Base-by-base conservation (phyloP, 805 yeast genomes). In the Deakozyma indianensis region DNA sequence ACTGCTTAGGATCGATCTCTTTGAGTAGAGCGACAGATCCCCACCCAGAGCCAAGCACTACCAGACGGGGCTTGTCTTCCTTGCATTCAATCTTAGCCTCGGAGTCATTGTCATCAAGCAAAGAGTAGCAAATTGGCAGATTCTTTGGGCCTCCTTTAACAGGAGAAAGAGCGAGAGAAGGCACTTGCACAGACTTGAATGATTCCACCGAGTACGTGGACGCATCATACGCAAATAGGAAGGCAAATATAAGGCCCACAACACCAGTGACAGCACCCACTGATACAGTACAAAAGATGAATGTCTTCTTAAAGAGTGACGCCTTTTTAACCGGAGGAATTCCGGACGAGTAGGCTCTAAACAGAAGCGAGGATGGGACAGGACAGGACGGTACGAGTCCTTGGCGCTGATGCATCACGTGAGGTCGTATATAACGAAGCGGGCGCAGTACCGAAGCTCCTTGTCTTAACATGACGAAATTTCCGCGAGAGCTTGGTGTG, bases 11-110 rank as follows among this genome's bases (percentile, higher is more conserved):
- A 47, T 68, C 67, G 45, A 79, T 56, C 41, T 65, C 63, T 54
- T 73, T 75, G 51, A 79, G 64, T 7, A 78, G 54, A 14, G 78
- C 76, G 23, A 75, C 82, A 5, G 82, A 71, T 2, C 82, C 85
- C 85, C 85, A 79, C 41, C 85, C 85, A 32, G 79, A 71, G 16
- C 85, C 85, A 28, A 79, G 63, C 27, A 79, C 66, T 2, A 79
- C 83, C 44, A 79, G 61, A 48, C 70, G 70, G 28, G 80, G 81
- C 56, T 70, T 75, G 49, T 63, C 50, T 28, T 46, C 52, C 46
- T 69, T 70, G 38, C 38, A 32, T 14, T 14, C 18, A 7, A 11
- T 7, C 51, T 71, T 73, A n/a, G 60, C 68, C 20, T 64, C 68
- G 23, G 64, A 59, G 55, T 80, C 85, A 48, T 67, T 71, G 35